Evolutionary conservation across 345 rosid species (phyloP), one percentile per base, ranked within the genome.

Genomic region (Eucalyptus brandiana): DNA sequence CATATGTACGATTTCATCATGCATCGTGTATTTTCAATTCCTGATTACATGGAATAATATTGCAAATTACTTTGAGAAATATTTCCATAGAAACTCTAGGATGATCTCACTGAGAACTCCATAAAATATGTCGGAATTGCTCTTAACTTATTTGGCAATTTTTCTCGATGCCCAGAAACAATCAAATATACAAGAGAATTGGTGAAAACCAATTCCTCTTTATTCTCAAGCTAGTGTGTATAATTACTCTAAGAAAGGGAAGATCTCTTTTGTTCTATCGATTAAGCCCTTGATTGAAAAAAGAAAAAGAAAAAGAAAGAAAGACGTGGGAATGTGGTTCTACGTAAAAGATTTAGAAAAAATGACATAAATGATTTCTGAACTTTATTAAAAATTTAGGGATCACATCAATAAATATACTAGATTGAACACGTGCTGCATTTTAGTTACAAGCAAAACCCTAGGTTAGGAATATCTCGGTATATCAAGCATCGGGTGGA

Each of bases 281-380:
- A 28, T 28, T 62, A 62, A 62, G 69, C 34, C 18, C 69, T 28
- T 62, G 34, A 12, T 62, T 62, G 45, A 44, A 44, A 50, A 56
- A 56, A 56, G 1, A 19, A 10, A 56, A 56, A 56, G 14, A 56
- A 54, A 21, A 4, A 56, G 28, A 56, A 56, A 56, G 3, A 9
- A 9, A 24, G 6, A 23, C 1, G 0, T 24, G 28, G 13, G 12
- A 56, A 21, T 4, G 6, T 56, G 13, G 0, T 56, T 23, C 6
- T 24, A 10, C 1, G 1, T 56, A 62, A 62, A 62, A 28, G 34
- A 30, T 62, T 62, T 30, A 12, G 1, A 12, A 6, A 56, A 56
- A 56, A 56, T 24, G 14, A 24, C 1, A 56, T 56, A 56, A 56
- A 9, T 24, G 1, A 11, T 21, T 0, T 53, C 1, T 4, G 1